Conservation (phyloP, 805 yeast species). For the Maudiozyma barnettii region DNA sequence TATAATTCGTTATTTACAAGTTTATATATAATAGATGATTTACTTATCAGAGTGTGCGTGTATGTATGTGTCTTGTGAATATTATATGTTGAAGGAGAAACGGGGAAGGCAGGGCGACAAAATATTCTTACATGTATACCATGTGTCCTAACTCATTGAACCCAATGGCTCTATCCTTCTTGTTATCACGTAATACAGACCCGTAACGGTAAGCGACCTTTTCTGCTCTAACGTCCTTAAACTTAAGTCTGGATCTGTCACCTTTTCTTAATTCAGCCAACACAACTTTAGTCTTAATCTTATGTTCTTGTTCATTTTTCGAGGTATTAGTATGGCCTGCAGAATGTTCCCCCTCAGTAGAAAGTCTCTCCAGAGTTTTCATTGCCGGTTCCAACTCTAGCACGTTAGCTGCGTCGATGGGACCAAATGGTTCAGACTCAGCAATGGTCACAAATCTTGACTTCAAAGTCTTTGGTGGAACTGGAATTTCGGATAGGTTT, state of each 20-base stretch:
- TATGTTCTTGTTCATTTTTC: slow-evolving; percentile 9
- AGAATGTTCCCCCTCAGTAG: slow-evolving; percentile 46
- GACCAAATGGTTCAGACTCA: slow-evolving; percentile 92
- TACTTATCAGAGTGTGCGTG: neutral
- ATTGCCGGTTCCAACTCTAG: slow-evolving; percentile 84
- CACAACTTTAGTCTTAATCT: slow-evolving; percentile 32
- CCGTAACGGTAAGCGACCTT: slow-evolving; percentile 89
- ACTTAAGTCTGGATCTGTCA: slow-evolving; percentile 63
- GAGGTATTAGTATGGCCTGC: slow-evolving; percentile 31
- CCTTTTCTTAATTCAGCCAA: slow-evolving; percentile 55
- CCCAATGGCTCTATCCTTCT: slow-evolving; percentile 69
- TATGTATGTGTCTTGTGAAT: too few relatives aligned
- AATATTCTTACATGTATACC: slow-evolving; percentile 26
- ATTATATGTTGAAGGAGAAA: too few relatives aligned
- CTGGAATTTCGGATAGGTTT: slow-evolving; percentile 88
- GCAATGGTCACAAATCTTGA: slow-evolving; percentile 83
- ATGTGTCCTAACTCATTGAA: slow-evolving; percentile 60
- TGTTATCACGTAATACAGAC: slow-evolving; percentile 77
- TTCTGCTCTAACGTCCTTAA: slow-evolving; percentile 72
- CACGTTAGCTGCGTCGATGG: slow-evolving; percentile 84
- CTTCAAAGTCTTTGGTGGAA: slow-evolving; percentile 70
- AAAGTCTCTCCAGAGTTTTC: slow-evolving; percentile 59
- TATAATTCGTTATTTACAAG: neutral
- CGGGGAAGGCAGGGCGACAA: too few relatives aligned
- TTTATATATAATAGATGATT: neutral